Base-by-base conservation (phyloP, 768 basidiomycete species). In the Termitomyces sp. region DNA sequence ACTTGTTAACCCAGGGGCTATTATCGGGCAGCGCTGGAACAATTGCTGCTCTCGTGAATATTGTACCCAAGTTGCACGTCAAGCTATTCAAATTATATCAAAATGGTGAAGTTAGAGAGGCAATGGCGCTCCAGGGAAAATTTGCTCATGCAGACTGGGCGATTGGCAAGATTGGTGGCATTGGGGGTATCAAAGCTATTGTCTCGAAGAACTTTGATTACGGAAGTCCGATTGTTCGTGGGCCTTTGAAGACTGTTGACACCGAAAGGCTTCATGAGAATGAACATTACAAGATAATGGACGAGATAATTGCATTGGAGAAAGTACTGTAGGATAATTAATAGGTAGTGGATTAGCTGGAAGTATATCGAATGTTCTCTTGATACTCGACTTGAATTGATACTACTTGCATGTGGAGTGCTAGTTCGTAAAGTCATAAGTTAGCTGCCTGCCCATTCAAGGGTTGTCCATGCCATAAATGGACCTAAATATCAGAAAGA, bases 131-230 rank as follows among this genome's bases (percentile, higher is more conserved):
- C 0, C 88, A 89, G 64, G 81, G 75, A 1, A 71, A 82, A 57
- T 71, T 90, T 27, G 82, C 81, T 0, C 86, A 87, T 61, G 83
- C 80, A 4, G 88, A 90, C 65, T 86, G 83, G 80, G 84, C 85
- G 16, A 69, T 77, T 23, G 76, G 78, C 29, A 84, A 82, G 65
- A 69, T 86, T 16, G 86, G 88, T 14, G 86, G 86, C 1, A 84
- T 90, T 43, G 80, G 81, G 4, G 87, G 84, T 4, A 75, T 88
- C 64, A 89, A 90, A 69, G 78, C 82, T 2, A 70, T 88, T 40
- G 74, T 87, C n/a, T 69, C 78, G 31, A 77, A 77, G 64, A 75
- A 83, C 59, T 89, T 87, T 69, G 85, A 80, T 4, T 89, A 89
- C 59, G 89, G 89, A 27, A 66, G 70, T 11, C 63, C 72, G 16